Percentiles rank a stretch among this genome's conserved stretches.
Evolutionary conservation across 495 filamentous ascomycete species (phyloP).

Genomic region (Xylaria acuta): DNA sequence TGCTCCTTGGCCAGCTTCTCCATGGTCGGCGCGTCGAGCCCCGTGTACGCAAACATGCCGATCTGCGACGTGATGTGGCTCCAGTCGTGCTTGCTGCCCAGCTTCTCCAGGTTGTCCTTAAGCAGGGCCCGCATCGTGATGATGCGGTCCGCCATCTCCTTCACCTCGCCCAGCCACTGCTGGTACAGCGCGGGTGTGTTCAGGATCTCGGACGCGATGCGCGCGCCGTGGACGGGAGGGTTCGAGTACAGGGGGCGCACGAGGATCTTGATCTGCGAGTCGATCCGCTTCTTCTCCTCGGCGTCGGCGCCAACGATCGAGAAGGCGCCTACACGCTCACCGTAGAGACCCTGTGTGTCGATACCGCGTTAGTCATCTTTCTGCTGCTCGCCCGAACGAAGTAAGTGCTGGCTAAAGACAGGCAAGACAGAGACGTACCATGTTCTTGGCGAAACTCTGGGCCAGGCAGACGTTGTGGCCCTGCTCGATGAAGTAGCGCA

Average conservation of each 20-base stretch:
- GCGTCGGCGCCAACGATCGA: constrained; percentile 82
- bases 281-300: constrained; percentile 94
- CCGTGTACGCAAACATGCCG: constrained; percentile 99
- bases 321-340: constrained; percentile 97
- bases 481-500: constrained; percentile 89
- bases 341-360: constrained; percentile 79
- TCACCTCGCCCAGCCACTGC: constrained; percentile 96
- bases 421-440: constrained; percentile 61
- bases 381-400: background rate
- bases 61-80: constrained; percentile 98
- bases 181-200: constrained; percentile 85
- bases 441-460: constrained; percentile 99
- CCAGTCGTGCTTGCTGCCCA: constrained; percentile 96
- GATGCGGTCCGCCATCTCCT: constrained; percentile 98
- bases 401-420: background rate
- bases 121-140: constrained; percentile 95
- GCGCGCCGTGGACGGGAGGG: constrained; percentile 94
- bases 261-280: constrained; percentile 98
- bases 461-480: constrained; percentile 88
- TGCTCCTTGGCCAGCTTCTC: constrained; percentile 91
- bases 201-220: constrained; percentile 90
- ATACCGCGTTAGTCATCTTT: background rate
- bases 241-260: constrained; percentile 98
- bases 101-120: constrained; percentile 90
- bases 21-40: constrained; percentile 92